phyloP scores from a whole-genome alignment of 345 rosid genomes.

The Eucalyptus sideroxylon region DNA sequence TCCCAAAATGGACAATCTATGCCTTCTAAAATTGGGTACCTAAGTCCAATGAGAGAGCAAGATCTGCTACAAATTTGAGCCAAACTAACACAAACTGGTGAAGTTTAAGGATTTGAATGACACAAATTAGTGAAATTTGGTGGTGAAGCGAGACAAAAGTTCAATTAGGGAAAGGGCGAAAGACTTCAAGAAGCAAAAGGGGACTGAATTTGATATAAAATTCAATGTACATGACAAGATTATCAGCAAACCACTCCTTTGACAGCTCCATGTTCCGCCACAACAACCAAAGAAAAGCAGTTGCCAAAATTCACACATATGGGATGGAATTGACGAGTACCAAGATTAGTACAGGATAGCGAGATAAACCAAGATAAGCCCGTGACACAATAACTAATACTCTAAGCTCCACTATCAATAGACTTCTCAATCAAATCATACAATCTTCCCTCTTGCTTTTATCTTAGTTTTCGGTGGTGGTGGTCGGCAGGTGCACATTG shows the following conservation, averaged over 20 bases:
- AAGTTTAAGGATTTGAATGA: not conserved
- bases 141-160: not conserved
- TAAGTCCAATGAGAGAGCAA: not conserved
- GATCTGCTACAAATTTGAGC: not conserved
- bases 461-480: not conserved
- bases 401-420: not conserved
- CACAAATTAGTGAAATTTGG: not conserved
- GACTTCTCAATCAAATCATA: not conserved
- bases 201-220: not conserved
- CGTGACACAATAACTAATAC: accelerated
- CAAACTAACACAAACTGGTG: not conserved
- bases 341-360: not conserved
- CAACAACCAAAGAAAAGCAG: not conserved
- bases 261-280: not conserved
- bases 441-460: not conserved
- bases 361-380: not conserved
- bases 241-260: not conserved
- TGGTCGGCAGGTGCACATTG: not conserved
- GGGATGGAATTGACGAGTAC: not conserved
- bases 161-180: not conserved
- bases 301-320: not conserved
- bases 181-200: not conserved
- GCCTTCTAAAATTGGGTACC: not conserved
- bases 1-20: not conserved
- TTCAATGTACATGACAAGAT: not conserved